Evolutionary conservation across 768 basidiomycete genomes (phyloP).

Genomic region (Rhizopogon rudus): DNA sequence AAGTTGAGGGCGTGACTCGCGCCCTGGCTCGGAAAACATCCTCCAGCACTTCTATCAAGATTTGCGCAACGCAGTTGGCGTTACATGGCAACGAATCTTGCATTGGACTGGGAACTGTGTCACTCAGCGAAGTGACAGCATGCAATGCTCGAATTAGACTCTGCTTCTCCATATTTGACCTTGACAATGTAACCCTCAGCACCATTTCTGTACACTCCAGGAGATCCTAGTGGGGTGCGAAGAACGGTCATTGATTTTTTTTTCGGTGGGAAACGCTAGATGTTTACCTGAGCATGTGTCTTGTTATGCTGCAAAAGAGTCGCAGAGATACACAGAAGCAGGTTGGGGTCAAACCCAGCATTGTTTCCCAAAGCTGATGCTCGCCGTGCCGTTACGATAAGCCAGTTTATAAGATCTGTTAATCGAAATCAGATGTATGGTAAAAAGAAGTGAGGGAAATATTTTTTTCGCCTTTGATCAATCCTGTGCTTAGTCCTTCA

Average conservation of each 20-base stretch:
- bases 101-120: conserved; percentile 22
- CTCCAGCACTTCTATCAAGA: conserved; percentile 46
- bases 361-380: conserved; percentile 3
- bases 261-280: background rate
- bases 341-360: conserved; percentile 43
- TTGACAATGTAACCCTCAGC: conserved; percentile 48
- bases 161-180: conserved; percentile 30
- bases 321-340: conserved; percentile 47
- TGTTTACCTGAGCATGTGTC: conserved; percentile 45
- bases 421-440: conserved; percentile 3
- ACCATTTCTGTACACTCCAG: conserved; percentile 53
- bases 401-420: conserved; percentile 52
- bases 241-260: background rate
- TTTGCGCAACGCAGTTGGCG: conserved; percentile 26
- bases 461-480: conserved; percentile 50
- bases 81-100: background rate
- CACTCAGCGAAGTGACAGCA: conserved; percentile 39
- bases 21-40: conserved; percentile 53
- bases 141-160: conserved; percentile 13
- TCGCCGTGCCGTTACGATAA: conserved; percentile 50
- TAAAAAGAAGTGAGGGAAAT: background rate
- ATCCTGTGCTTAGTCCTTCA: conserved; percentile 42
- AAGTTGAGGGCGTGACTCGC: conserved; percentile 41
- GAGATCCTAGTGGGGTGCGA: conserved; percentile 45
- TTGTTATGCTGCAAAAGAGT: conserved; percentile 59